These are phyloP conservation scores for Phalaenopsis equestris DNA, from an alignment of 106 monocot species.

Conservation along the genomic window DNA sequence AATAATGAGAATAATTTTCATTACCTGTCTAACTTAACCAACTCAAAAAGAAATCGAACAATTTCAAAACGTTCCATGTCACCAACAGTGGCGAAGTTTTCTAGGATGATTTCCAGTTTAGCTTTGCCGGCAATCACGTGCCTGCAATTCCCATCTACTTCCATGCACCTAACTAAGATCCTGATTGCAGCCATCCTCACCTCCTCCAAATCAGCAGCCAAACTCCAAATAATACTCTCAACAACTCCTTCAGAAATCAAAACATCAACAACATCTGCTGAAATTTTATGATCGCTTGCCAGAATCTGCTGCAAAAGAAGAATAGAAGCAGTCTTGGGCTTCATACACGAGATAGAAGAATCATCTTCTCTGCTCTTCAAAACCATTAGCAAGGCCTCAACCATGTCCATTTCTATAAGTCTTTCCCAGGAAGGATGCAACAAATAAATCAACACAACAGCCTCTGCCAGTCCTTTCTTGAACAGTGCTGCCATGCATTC, in stretches of 20 bases:
- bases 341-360: constrained; percentile 16
- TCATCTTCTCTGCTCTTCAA: constrained; percentile 23
- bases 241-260: constrained; percentile 28
- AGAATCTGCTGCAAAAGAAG: constrained; percentile 38
- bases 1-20: not conserved
- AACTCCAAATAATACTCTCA: constrained; percentile 22
- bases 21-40: constrained; percentile 46
- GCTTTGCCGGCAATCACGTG: constrained; percentile 34
- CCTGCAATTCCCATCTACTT: constrained; percentile 45
- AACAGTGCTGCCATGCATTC: constrained; percentile 47
- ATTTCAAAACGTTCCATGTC: constrained; percentile 36
- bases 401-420: constrained; percentile 41
- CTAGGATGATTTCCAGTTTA: constrained; percentile 23
- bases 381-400: constrained; percentile 25
- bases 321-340: constrained; percentile 37
- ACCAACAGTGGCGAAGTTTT: constrained; percentile 20
- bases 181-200: constrained; percentile 41
- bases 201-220: constrained; percentile 31
- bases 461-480: constrained; percentile 51
- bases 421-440: constrained; percentile 29
- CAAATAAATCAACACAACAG: constrained; percentile 32
- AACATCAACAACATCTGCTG: constrained; percentile 6
- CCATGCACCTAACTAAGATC: constrained; percentile 41
- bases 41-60: constrained; percentile 34
- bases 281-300: constrained; percentile 11